Conservation (phyloP, 2,329 filamentous ascomycete species). For the Harringtonia aguacate region DNA sequence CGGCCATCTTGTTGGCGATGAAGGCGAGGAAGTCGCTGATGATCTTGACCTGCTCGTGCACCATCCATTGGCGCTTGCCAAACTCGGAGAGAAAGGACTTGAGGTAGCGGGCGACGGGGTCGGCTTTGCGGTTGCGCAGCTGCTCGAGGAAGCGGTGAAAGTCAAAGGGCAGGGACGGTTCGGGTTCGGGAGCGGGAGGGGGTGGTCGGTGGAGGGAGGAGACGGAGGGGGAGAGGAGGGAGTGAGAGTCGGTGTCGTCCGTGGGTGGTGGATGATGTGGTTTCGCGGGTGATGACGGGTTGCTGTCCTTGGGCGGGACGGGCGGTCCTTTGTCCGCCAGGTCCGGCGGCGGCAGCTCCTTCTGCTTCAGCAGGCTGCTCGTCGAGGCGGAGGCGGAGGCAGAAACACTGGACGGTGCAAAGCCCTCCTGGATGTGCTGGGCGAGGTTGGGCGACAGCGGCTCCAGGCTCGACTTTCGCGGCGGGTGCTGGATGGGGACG, state of each 20-base stretch:
- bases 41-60: constrained; percentile 98
- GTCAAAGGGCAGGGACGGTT: constrained; percentile 83
- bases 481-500: constrained; percentile 60
- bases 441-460: constrained; percentile 45
- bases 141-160: constrained; percentile 97
- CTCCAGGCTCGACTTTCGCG: constrained; percentile 78
- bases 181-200: constrained; percentile 64
- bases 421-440: constrained; percentile 35
- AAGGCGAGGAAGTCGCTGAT: constrained; percentile 94
- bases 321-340: constrained; percentile 41
- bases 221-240: constrained; percentile 34
- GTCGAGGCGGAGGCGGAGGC: constrained; percentile 12
- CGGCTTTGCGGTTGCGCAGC: constrained; percentile 90
- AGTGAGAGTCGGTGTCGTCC: constrained; percentile 20
- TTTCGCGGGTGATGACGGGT: constrained; percentile 14
- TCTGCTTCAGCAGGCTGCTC: not conserved
- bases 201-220: constrained; percentile 53
- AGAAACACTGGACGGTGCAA: constrained; percentile 28
- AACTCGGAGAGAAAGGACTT: constrained; percentile 93
- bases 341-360: constrained; percentile 18
- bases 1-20: constrained; percentile 95
- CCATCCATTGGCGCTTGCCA: constrained; percentile 97
- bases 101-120: constrained; percentile 90
- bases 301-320: constrained; percentile 47
- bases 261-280: too few species aligned